Conservation (phyloP, 1,284 basidiomycete genomes). For the Coniophora puteana region DNA sequence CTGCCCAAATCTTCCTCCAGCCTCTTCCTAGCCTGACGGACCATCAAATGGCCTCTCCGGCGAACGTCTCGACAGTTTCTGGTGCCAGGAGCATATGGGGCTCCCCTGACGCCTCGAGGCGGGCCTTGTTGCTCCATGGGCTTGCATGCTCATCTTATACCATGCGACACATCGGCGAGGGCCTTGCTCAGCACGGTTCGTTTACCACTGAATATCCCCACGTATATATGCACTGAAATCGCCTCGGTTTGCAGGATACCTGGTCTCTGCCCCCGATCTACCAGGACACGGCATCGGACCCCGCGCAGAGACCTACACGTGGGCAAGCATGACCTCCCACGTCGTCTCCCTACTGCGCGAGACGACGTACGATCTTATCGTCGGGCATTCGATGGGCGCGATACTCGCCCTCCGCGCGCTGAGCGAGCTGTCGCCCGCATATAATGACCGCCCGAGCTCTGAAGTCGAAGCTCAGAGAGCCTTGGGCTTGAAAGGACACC, state of each 20-base stretch:
- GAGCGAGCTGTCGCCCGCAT: neutral
- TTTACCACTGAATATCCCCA: too few species aligned
- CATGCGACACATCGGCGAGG: neutral
- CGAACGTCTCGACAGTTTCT: conserved; percentile 6
- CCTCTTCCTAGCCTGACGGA: neutral
- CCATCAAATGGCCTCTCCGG: neutral
- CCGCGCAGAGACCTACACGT: neutral
- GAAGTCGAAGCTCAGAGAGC: too few species aligned
- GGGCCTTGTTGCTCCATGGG: conserved; percentile 2
- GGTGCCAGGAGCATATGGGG: conserved; percentile 1
- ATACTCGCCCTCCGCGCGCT: neutral
- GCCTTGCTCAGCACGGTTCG: neutral
- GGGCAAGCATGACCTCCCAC: neutral
- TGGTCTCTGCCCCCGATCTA: conserved; percentile 5
- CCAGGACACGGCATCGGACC: conserved; percentile 4
- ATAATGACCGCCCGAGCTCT: too few species aligned
- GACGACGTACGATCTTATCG: conserved; percentile 1
- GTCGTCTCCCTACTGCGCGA: neutral
- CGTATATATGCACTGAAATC: neutral
- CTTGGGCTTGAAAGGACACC: too few species aligned
- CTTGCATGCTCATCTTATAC: neutral
- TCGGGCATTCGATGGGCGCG: conserved; percentile 6
- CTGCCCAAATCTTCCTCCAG: too few species aligned
- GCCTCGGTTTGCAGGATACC: conserved; percentile 2
- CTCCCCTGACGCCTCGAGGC: neutral